Percentiles rank a stretch among this genome's conserved stretches.
These are phyloP conservation scores for Didymella sp. DNA, from an alignment of 2,329 filamentous ascomycete genomes.

Conservation along the genomic window DNA sequence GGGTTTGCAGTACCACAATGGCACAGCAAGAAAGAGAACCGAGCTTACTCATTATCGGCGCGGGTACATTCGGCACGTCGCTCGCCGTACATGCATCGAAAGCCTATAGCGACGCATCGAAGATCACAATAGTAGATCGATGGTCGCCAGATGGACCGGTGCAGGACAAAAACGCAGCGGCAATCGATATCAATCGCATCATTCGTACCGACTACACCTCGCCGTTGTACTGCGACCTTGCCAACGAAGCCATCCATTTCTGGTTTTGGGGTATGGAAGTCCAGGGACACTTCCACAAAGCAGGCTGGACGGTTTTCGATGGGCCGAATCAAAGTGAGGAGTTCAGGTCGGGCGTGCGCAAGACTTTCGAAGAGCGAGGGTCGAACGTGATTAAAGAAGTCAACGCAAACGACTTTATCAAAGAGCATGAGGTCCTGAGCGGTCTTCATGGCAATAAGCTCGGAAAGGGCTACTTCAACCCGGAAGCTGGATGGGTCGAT, in stretches of 20 bases:
- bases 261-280: conserved; percentile 50
- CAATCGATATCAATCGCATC: conserved; percentile 68
- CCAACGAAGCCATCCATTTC: conserved; percentile 50
- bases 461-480: conserved; percentile 58
- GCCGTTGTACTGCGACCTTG: conserved; percentile 62
- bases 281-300: conserved; percentile 60
- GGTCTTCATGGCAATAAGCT: conserved; percentile 32
- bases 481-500: conserved; percentile 62
- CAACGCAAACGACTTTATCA: conserved; percentile 48
- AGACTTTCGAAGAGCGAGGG: conserved; percentile 58
- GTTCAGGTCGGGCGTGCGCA: conserved; percentile 60
- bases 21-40: conserved; percentile 17
- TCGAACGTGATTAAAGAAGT: conserved; percentile 50
- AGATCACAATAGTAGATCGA: conserved; percentile 42
- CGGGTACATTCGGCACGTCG: conserved; percentile 70
- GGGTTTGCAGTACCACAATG: neutral
- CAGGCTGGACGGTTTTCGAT: conserved; percentile 66
- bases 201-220: conserved; percentile 66
- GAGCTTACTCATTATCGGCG: conserved; percentile 64
- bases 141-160: conserved; percentile 38
- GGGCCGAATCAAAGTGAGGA: conserved; percentile 51
- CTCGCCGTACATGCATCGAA: conserved; percentile 69
- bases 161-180: conserved; percentile 61
- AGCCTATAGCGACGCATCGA: conserved; percentile 55
- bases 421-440: conserved; percentile 50